phyloP scores from a whole-genome alignment of 2,329 filamentous ascomycete species.

The Ophiocordyceps australis region DNA sequence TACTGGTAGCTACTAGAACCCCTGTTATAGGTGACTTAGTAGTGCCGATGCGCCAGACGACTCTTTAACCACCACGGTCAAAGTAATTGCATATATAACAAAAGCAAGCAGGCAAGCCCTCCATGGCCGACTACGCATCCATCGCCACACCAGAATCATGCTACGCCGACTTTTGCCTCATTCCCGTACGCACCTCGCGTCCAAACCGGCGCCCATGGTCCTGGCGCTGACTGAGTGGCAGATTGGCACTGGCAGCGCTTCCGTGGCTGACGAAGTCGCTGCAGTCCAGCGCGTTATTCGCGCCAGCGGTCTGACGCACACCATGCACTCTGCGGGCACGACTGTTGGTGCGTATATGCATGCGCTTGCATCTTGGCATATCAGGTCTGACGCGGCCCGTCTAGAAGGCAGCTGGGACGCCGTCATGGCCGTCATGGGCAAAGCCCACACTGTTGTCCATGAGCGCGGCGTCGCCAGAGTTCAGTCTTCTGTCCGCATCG shows the following conservation, averaged over 20 bases:
- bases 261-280: conserved; percentile 70
- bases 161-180: conserved; percentile 80
- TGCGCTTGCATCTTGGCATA: neutral
- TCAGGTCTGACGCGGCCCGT: neutral
- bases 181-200: conserved; percentile 39
- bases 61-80: no score
- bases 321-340: conserved; percentile 87
- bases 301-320: conserved; percentile 62
- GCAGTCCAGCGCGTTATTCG: conserved; percentile 74
- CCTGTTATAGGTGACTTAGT: no score
- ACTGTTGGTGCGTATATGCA: conserved; percentile 53
- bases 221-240: conserved; percentile 10
- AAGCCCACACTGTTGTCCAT: conserved; percentile 66
- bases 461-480: conserved; percentile 61
- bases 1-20: no score
- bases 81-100: no score
- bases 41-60: no score
- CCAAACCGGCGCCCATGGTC: neutral
- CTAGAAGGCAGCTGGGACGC: conserved; percentile 75
- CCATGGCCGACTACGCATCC: conserved; percentile 26
- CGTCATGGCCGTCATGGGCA: conserved; percentile 72
- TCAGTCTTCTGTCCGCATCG: conserved; percentile 76
- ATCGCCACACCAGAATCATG: conserved; percentile 53
- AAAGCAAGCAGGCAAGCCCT: no score
- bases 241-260: conserved; percentile 64